phyloP scores from a whole-genome alignment of 1,284 basidiomycete species.

The Leccinum colubrinum region DNA sequence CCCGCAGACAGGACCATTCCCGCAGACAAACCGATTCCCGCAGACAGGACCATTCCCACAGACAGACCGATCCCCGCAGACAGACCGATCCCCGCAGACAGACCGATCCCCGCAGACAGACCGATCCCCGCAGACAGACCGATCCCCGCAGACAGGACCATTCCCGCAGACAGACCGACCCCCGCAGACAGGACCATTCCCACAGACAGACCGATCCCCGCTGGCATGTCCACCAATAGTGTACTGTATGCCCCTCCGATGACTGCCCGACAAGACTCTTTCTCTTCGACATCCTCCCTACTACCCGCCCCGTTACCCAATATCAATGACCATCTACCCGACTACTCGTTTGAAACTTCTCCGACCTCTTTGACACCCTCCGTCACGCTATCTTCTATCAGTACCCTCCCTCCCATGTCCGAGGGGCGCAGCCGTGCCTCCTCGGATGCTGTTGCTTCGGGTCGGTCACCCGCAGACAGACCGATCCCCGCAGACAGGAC shows the following conservation, averaged over 20 bases:
- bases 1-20: too few species aligned
- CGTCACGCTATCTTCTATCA: conserved; percentile 52
- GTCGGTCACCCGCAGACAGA: conserved; percentile 18
- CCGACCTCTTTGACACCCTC: conserved; percentile 48
- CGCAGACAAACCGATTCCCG: too few species aligned
- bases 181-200: too few species aligned
- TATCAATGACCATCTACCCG: conserved; percentile 46
- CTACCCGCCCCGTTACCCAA: conserved; percentile 67
- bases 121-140: too few species aligned
- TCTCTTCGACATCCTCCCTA: conserved; percentile 56
- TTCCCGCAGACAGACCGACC: too few species aligned
- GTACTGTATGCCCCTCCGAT: conserved; percentile 27
- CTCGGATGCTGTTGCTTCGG: conserved; percentile 21
- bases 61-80: too few species aligned
- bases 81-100: too few species aligned
- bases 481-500: too few species aligned
- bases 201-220: conserved; percentile 5
- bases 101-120: too few species aligned
- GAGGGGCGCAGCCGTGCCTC: conserved; percentile 34
- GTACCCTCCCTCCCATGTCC: conserved; percentile 46
- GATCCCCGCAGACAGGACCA: too few species aligned
- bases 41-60: too few species aligned
- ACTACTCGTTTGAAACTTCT: conserved; percentile 73
- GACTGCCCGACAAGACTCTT: conserved; percentile 39
- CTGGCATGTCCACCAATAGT: conserved; percentile 19